Evolutionary conservation across 139 green algal species (phyloP).

Genomic region (Chlorella sp.): DNA sequence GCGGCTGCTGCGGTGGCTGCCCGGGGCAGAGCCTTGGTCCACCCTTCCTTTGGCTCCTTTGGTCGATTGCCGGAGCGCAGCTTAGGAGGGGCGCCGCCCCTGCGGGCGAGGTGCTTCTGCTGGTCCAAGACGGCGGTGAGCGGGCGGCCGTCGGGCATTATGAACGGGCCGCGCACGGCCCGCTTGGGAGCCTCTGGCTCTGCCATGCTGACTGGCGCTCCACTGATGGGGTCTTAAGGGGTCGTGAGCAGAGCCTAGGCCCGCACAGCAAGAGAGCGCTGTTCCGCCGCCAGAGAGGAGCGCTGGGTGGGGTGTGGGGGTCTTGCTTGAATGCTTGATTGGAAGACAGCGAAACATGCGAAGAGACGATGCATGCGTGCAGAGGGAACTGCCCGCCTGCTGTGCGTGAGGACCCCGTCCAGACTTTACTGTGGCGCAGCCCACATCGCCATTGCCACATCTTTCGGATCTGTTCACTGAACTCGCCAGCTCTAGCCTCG

Average conservation of each 20-base stretch:
- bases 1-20: background rate
- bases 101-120: background rate
- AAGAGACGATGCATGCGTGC: too few species aligned
- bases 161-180: conserved; percentile 35
- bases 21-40: conserved; percentile 15
- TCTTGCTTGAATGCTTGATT: too few species aligned
- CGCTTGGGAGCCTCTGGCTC: background rate
- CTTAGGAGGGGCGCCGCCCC: background rate
- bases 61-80: background rate
- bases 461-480: too few species aligned
- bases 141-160: conserved; percentile 50
- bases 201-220: background rate
- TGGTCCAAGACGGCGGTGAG: background rate
- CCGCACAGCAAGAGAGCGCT: too few species aligned
- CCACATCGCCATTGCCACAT: too few species aligned
- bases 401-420: too few species aligned
- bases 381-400: too few species aligned
- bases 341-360: too few species aligned
- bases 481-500: too few species aligned
- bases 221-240: background rate
- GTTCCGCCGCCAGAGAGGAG: too few species aligned
- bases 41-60: conserved; percentile 2
- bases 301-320: too few species aligned
- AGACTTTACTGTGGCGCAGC: too few species aligned
- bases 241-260: background rate